Percentiles rank a stretch among this genome's conserved stretches.
Conservation (phyloP, 495 filamentous ascomycete species). For the Penicillium egyptiacum region DNA sequence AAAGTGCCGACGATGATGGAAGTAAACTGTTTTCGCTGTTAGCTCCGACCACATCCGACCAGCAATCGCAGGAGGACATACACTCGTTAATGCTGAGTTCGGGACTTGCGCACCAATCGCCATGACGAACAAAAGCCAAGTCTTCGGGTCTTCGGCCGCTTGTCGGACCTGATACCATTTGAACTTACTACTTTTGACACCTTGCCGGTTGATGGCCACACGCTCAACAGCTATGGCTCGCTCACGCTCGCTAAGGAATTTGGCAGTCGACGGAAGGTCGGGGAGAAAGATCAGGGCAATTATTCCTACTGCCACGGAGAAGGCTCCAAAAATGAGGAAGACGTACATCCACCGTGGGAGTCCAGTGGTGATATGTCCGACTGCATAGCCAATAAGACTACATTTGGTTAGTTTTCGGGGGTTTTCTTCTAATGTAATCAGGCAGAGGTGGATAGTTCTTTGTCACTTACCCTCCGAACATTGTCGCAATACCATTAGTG, state of each 20-base stretch:
- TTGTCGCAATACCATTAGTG: slow-evolving; percentile 56
- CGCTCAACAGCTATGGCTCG: slow-evolving; percentile 45
- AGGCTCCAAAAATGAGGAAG: slow-evolving; percentile 49
- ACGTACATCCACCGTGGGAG: slow-evolving; percentile 50
- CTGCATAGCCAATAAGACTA: slow-evolving; percentile 54
- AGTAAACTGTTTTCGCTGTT: slow-evolving; percentile 30
- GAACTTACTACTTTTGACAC: slow-evolving; percentile 49
- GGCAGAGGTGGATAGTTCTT: not conserved
- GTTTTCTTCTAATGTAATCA: not conserved
- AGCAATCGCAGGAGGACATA: slow-evolving; percentile 21
- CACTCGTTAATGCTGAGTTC: slow-evolving; percentile 43
- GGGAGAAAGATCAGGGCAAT: slow-evolving; percentile 41
- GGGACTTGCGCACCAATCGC: slow-evolving; percentile 37
- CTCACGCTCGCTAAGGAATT: slow-evolving; percentile 44
- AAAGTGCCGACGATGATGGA: slow-evolving; percentile 53
- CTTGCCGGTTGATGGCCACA: slow-evolving; percentile 43
- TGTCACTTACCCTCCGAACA: slow-evolving; percentile 49
- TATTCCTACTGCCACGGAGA: slow-evolving; percentile 38
- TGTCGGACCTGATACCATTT: slow-evolving; percentile 51
- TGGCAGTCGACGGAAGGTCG: slow-evolving; percentile 46
- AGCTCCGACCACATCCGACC: not conserved
- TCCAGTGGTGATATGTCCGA: slow-evolving; percentile 47
- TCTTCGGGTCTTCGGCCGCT: slow-evolving; percentile 49
- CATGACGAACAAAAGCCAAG: slow-evolving; percentile 46
- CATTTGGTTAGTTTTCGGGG: slow-evolving; percentile 16